Base-by-base conservation (phyloP, 2,329 filamentous ascomycete species). In the Grosmannia huntii region DNA sequence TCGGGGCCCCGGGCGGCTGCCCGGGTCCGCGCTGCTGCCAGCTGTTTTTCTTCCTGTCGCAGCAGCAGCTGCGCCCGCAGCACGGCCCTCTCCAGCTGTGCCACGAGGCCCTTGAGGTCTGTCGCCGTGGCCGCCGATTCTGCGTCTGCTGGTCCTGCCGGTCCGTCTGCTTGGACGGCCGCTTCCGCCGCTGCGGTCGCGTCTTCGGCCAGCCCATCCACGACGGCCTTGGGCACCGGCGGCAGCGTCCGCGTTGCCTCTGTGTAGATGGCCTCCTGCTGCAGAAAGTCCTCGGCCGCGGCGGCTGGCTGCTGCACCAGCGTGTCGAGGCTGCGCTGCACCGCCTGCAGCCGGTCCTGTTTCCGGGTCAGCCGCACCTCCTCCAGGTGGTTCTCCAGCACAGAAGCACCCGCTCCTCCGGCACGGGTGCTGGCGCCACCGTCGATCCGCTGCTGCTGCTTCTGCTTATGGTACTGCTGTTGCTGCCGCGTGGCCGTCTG, bases 31-130 rank as follows among this genome's bases (percentile, higher is more conserved):
- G 77, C 71, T 46, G 76, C 76, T 1, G 75, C 72, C 21, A 84
- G 73, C 1, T 79, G 69, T 54, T 76, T 75, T 64, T 84, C 78
- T 64, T 86, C 82, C 55, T 74, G 76, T 61, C 76, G 75, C 0
- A 83, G 71, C 7, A 78, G 70, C 21, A 85, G 68, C 63, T 83
- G 85, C 21, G 82, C 76, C 38, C 77, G 76, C 36, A 86, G 67
- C 4, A 83, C 76, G 0, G 77, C 76, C 65, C 80, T 83, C 62
- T 85, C 81, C 6, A 86, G 68, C 31, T 75, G 73, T 33, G 75
- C 72, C 48, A 80, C 69, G 5, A 81, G 73, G 1, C 69, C 72
- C 53, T 74, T 71, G 1, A 84, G 65, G 44, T 78, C 75, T 1
- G 69, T 67, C 16, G 72, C 70, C 5, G 31, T 33, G 6, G 69